A percentile compares a stretch with the other conserved stretches of the same genome.
Evolutionary conservation across 2,329 filamentous ascomycete genomes (phyloP).

Genomic region (Tolypocladium tropicale): DNA sequence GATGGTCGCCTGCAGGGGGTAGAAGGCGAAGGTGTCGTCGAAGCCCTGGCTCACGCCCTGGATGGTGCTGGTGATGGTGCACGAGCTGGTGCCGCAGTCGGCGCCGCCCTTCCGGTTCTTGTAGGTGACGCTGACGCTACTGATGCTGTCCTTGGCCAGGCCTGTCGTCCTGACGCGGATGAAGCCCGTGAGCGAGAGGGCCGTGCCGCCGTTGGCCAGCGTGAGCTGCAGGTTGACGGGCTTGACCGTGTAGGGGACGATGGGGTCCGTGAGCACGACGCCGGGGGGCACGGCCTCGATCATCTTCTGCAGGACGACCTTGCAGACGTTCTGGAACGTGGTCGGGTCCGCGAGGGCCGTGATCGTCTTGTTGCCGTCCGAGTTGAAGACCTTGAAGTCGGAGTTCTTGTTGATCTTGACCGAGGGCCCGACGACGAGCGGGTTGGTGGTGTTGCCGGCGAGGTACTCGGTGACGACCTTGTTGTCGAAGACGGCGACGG

Average conservation of each 20-base stretch:
- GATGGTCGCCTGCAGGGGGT: conserved; percentile 39
- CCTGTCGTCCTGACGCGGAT: conserved; percentile 47
- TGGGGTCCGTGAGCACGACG: conserved; percentile 39
- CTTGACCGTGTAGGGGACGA: conserved; percentile 49
- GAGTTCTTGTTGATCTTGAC: conserved; percentile 34
- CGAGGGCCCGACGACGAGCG: conserved; percentile 43
- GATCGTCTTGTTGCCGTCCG: conserved; percentile 46
- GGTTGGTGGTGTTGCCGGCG: conserved; percentile 40
- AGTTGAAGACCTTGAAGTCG: conserved; percentile 45
- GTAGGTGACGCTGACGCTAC: conserved; percentile 41
- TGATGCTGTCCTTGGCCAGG: conserved; percentile 29
- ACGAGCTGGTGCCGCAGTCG: conserved; percentile 29
- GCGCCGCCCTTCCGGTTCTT: conserved; percentile 41
- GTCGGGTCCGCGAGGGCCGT: conserved; percentile 30
- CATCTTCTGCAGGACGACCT: conserved; percentile 45
- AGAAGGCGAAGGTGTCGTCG: conserved; percentile 50
- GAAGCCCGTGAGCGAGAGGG: conserved; percentile 40
- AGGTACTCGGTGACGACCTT: conserved; percentile 48
- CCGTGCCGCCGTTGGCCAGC: conserved; percentile 35
- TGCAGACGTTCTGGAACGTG: conserved; percentile 37
- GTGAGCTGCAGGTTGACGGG: conserved; percentile 46
- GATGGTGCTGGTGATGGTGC: conserved; percentile 33
- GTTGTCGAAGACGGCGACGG: conserved; percentile 41
- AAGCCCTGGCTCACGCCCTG: conserved; percentile 43
- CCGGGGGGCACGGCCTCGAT: conserved; percentile 47